Base-by-base conservation (phyloP, 2,329 filamentous ascomycete genomes). In the Cladorrhinum sp. region DNA sequence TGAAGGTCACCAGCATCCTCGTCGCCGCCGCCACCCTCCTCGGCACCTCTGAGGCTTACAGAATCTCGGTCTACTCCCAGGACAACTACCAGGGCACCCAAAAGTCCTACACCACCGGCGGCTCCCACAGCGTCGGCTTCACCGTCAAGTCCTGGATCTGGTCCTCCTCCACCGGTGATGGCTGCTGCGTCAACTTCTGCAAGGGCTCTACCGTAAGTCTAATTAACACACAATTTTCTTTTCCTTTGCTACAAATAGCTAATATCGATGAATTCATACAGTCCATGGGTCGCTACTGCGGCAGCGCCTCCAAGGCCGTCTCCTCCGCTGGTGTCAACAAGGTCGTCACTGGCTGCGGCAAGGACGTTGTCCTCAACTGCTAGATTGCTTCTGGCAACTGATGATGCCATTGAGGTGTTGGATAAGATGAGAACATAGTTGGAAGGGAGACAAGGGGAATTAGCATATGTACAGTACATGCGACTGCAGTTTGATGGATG, bases 91-190 rank as follows among this genome's bases (percentile, higher is more conserved):
- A 55, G 32, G 52, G 52, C 20, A 55, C 52, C 32, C 52, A 55
- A 22, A 55, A 41, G 52, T 23, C 18, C 32, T 55, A 55, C 32
- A 41, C 52, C 32, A 45, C 52, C 32, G n/a, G 10, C 10, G 52
- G 52, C 6, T 55, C 52, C 52, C 52, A 32, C 52, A 25, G 10
- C n/a, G 52, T 55, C 13, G 52, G 52, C 20, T 55, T 55, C 52
- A 55, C 52, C 32, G 52, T 55, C 52, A 55, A 55, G 52, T 55
- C 52, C n/a, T 55, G 52, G 52, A 55, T 55, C 32, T 55, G 52
- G 52, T 8, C 29, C 8, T 55, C 52, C 4, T 9, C 1, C 6
- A 5, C 13, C 13, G 52, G 52, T 55, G 52, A 55, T 41, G 52
- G 52, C 52, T 55, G 52, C 52, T 55, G 52, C 23, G 49, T 50